These are phyloP conservation scores for Dendrobium huoshanense DNA, from an alignment of 106 monocot species.

Conservation along the genomic window DNA sequence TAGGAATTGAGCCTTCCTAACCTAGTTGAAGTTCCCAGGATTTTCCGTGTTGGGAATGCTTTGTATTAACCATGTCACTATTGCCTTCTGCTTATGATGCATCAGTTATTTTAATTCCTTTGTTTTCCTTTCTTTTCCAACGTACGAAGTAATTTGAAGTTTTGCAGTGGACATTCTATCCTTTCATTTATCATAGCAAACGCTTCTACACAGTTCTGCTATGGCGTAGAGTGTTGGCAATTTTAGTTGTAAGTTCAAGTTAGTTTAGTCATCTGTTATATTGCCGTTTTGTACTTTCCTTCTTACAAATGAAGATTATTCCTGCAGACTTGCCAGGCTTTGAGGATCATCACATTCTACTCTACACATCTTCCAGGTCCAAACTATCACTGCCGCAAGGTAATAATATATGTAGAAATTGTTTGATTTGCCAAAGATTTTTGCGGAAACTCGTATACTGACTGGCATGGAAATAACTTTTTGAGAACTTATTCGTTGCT, in stretches of 20 bases:
- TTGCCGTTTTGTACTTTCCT: not conserved
- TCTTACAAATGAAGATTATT: constrained; percentile 7
- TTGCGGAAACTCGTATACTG: not conserved
- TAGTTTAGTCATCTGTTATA: not conserved
- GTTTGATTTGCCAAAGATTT: not conserved
- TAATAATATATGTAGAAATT: constrained; percentile 7
- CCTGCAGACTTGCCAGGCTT: constrained; percentile 63
- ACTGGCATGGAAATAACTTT: not conserved
- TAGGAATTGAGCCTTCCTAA: not conserved
- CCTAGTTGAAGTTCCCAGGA: not conserved
- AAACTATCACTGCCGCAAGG: constrained; percentile 99
- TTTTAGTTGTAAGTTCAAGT: constrained; percentile 18
- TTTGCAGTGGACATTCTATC: constrained; percentile 71
- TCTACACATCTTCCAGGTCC: constrained; percentile 98
- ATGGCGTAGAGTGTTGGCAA: constrained; percentile 19
- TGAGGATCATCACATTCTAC: constrained; percentile 92
- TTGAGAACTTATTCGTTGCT: too few species aligned
- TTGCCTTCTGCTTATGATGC: not conserved
- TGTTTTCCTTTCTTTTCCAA: not conserved
- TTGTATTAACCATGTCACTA: not conserved
- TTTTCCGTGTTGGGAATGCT: not conserved
- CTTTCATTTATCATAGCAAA: constrained; percentile 57
- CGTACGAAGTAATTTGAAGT: not conserved
- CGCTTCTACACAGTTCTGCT: constrained; percentile 51
- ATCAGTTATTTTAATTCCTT: not conserved